Evolutionary conservation across 805 yeast genomes (phyloP).

Genomic region (Saccharomyces paradoxus): DNA sequence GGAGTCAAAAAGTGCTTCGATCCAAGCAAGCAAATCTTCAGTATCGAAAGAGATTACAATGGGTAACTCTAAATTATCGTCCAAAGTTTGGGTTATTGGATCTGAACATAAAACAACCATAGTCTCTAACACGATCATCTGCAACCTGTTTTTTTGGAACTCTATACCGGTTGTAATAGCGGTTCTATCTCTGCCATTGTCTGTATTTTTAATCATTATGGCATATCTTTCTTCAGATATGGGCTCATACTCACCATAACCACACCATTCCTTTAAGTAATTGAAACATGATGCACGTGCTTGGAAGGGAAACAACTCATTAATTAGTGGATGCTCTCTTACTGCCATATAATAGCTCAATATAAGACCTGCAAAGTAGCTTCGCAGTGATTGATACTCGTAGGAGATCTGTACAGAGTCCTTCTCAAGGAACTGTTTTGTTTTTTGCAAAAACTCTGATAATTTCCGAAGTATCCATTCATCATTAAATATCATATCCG

Average conservation of each 20-base stretch:
- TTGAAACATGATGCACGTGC: constrained; percentile 77
- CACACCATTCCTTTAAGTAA: constrained; percentile 90
- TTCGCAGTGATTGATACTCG: constrained; percentile 66
- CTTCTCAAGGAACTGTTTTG: constrained; percentile 50
- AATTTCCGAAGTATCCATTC: constrained; percentile 60
- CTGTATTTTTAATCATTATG: constrained; percentile 41
- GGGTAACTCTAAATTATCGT: constrained; percentile 17
- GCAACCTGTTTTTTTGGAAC: constrained; percentile 63
- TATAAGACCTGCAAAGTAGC: constrained; percentile 76
- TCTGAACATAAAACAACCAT: constrained; percentile 80
- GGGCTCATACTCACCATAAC: constrained; percentile 60
- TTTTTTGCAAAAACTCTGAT: constrained; percentile 51
- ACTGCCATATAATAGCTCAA: constrained; percentile 63
- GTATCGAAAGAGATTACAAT: constrained; percentile 64
- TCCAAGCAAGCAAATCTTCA: constrained; percentile 65
- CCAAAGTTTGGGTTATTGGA: constrained; percentile 45
- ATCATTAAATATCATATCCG: constrained; percentile 48
- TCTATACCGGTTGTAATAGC: constrained; percentile 66
- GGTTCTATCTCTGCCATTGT: constrained; percentile 36
- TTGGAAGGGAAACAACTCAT: constrained; percentile 72
- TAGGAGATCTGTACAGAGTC: constrained; percentile 54
- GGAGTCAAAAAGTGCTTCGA: constrained; percentile 59
- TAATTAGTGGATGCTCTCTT: constrained; percentile 34
- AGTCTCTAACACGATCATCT: constrained; percentile 65
- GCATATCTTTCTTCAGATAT: constrained; percentile 60